Percentiles rank a stretch among this genome's conserved stretches.
phyloP scores from a whole-genome alignment of 2,329 filamentous ascomycete species.

The Beauveria bassiana region DNA sequence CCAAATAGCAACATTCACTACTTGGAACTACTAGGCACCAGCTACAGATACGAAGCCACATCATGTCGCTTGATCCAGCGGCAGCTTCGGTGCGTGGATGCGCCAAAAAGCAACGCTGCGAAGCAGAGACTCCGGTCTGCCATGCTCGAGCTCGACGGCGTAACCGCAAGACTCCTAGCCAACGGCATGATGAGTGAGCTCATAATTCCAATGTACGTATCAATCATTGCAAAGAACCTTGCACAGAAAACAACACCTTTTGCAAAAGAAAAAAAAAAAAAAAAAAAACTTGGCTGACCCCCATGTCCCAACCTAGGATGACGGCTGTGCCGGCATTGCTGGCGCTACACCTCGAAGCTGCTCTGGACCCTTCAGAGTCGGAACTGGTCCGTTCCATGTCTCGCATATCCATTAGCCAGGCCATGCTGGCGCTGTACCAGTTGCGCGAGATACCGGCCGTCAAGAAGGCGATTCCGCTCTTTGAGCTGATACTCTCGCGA shows the following conservation, averaged over 20 bases:
- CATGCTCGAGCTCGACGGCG: conserved; percentile 5
- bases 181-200: neutral
- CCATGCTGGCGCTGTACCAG: conserved; percentile 7
- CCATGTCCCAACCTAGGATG: neutral
- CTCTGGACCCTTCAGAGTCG: neutral
- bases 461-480: conserved; percentile 2
- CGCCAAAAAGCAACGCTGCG: neutral
- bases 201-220: neutral
- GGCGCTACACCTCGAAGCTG: conserved; percentile 3
- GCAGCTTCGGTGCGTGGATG: neutral
- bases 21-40: neutral
- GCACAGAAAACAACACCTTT: neutral
- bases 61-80: neutral
- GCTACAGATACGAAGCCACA: conserved; percentile 5
- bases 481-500: neutral
- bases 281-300: neutral
- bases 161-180: neutral
- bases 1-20: neutral
- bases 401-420: conserved; percentile 6
- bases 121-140: neutral
- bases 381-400: conserved; percentile 5
- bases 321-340: conserved; percentile 1
- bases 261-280: too few relatives aligned
- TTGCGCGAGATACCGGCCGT: conserved; percentile 2
- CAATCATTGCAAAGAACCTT: too few relatives aligned